phyloP scores from a whole-genome alignment of 2,329 filamentous ascomycete species.

The Apiospora hydei region DNA sequence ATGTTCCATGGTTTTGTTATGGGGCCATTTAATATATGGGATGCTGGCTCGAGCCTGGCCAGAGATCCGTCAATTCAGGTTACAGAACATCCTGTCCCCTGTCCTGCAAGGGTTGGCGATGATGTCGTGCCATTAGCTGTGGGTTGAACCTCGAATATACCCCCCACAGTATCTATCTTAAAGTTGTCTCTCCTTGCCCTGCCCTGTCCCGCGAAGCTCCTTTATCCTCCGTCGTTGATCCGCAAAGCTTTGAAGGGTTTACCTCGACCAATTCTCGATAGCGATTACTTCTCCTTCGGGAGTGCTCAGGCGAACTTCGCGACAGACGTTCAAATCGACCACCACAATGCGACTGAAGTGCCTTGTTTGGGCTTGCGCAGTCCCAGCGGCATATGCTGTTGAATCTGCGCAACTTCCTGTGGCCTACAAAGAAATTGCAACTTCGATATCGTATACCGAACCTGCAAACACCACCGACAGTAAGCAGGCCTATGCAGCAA shows the following conservation, averaged over 20 bases:
- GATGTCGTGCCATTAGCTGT: slow-evolving; percentile 23
- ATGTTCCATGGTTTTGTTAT: slow-evolving; percentile 16
- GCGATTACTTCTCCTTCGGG: slow-evolving; percentile 4
- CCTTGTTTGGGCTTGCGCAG: slow-evolving; percentile 24
- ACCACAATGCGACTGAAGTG: slow-evolving; percentile 25
- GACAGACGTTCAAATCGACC: neutral
- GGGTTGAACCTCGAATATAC: slow-evolving; percentile 7
- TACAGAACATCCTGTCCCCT: slow-evolving; percentile 19
- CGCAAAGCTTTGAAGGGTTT: neutral
- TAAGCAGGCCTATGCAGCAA: slow-evolving; percentile 3
- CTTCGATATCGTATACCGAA: slow-evolving; percentile 24
- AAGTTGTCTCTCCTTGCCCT: slow-evolving; percentile 14
- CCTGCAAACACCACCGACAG: slow-evolving; percentile 26
- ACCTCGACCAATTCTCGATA: slow-evolving; percentile 2
- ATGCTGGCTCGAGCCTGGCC: slow-evolving; percentile 17
- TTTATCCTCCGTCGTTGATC: slow-evolving; percentile 10
- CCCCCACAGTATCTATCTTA: slow-evolving; percentile 21
- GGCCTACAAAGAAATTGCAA: slow-evolving; percentile 20
- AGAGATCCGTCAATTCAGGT: slow-evolving; percentile 24
- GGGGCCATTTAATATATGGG: slow-evolving; percentile 20
- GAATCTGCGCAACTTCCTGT: slow-evolving; percentile 23
- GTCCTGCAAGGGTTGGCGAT: slow-evolving; percentile 18
- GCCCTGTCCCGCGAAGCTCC: slow-evolving; percentile 14
- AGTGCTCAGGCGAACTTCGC: slow-evolving; percentile 4
- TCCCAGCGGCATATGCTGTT: neutral